Evolutionary conservation across 2,329 filamentous ascomycete species (phyloP), one percentile per base, ranked within the genome.

Genomic region (Microdochium trichocladiopsis): DNA sequence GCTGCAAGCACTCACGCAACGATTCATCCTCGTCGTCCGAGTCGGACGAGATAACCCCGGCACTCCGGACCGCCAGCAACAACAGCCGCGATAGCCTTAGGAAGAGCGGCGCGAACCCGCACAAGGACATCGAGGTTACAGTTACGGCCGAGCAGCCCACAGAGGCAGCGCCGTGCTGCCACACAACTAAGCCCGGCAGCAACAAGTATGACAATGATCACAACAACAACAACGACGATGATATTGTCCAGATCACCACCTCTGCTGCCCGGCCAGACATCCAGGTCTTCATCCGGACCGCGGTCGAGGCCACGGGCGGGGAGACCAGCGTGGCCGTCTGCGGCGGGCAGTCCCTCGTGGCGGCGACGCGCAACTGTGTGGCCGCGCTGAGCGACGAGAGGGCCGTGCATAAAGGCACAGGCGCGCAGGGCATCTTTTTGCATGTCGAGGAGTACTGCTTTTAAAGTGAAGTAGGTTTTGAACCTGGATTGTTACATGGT

Each of bases 341-440:
- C 55, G 82, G 80, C 14, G 82, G 81, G 1, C 73, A 73, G 50
- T 76, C 76, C 48, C 66, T 84, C 23, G 79, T 81, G 2, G 70
- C 78, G 2, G 67, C 67, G 47, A 75, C 79, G 14, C 70, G 82
- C 52, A 84, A 81, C 57, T 76, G 71, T 52, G 79, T 84, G 2
- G 75, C 77, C 2, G 67, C 66, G 25, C 55, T 84, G 55, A 82
- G 79, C 51, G 80, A 85, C 58, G 81, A 84, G 66, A 68, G 82
- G 41, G 82, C 77, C 1, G 81, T 84, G 22, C 82, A 84, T 60
- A 85, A 85, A 63, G 82, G 82, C 4, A 84, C 80, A 0, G 81
- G 79, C 1, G 81, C 82, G 0, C 82, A 85, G 61, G 82, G 82
- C 0, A 84, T 85, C 41, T 75, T 78, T 60, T 60, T 84, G 52